phyloP scores from a whole-genome alignment of 2,329 filamentous ascomycete genomes.

The Botrytis fabae region DNA sequence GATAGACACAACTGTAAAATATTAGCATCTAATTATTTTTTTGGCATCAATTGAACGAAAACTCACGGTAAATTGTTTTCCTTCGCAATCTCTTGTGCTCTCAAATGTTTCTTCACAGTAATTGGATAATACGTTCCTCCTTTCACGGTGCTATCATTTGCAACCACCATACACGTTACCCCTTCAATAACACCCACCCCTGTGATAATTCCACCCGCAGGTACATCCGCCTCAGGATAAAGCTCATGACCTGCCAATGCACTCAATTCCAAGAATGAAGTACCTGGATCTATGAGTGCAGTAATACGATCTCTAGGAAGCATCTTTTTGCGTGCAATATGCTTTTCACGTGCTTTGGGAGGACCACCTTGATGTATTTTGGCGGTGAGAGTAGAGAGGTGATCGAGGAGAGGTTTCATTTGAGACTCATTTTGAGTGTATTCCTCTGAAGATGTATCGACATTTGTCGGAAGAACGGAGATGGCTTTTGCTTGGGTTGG shows the following conservation, averaged over 20 bases:
- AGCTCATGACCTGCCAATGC: slow-evolving; percentile 84
- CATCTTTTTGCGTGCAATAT: slow-evolving; percentile 88
- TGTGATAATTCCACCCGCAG: slow-evolving; percentile 87
- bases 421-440: slow-evolving; percentile 78
- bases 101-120: slow-evolving; percentile 94
- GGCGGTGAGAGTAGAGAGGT: slow-evolving; percentile 68
- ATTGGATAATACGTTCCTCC: slow-evolving; percentile 96
- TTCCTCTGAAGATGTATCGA: slow-evolving; percentile 75
- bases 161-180: slow-evolving; percentile 88
- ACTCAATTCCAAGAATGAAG: slow-evolving; percentile 89
- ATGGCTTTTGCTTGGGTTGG: slow-evolving; percentile 80
- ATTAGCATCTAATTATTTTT: slow-evolving; percentile 8
- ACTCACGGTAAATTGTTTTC: slow-evolving; percentile 75
- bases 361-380: slow-evolving; percentile 75
- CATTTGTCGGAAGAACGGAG: slow-evolving; percentile 71
- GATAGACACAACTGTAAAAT: slow-evolving; percentile 72
- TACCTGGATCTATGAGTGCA: slow-evolving; percentile 83
- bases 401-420: slow-evolving; percentile 72
- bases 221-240: slow-evolving; percentile 84
- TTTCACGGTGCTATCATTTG: slow-evolving; percentile 96
- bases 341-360: slow-evolving; percentile 82
- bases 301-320: slow-evolving; percentile 86
- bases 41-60: neutral
- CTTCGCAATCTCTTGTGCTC: slow-evolving; percentile 85
- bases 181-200: slow-evolving; percentile 89